phyloP scores from a whole-genome alignment of 2,329 filamentous ascomycete species.

The Aspergillus versicolor region DNA sequence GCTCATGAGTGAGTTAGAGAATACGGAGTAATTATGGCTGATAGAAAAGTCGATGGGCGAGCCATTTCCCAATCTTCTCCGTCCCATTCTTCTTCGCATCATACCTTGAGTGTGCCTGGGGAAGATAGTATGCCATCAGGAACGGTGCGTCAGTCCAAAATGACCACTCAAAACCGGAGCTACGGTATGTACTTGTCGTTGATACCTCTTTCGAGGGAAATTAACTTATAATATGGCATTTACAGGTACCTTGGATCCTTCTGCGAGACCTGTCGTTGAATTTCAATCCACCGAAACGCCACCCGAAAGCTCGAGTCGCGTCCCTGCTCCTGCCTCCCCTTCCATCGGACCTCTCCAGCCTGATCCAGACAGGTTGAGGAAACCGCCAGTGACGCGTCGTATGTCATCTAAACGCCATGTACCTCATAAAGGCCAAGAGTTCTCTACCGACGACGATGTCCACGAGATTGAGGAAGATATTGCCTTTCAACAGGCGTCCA shows the following conservation, averaged over 20 bases:
- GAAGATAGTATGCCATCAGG: slow-evolving; percentile 15
- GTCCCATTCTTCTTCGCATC: slow-evolving; percentile 10
- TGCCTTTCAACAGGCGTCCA: slow-evolving; percentile 41
- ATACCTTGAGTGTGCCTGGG: slow-evolving; percentile 13
- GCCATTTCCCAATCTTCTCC: slow-evolving; percentile 10
- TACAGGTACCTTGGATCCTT: slow-evolving; percentile 33
- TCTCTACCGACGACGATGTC: slow-evolving; percentile 86
- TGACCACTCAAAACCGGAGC: slow-evolving; percentile 23
- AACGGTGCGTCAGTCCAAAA: slow-evolving; percentile 17
- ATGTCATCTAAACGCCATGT: slow-evolving; percentile 69
- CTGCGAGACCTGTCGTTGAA: slow-evolving; percentile 23
- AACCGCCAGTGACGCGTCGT: slow-evolving; percentile 71
- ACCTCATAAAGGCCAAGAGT: slow-evolving; percentile 79
- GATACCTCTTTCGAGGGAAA: not conserved
- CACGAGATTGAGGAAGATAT: slow-evolving; percentile 74
- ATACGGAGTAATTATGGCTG: slow-evolving; percentile 15
- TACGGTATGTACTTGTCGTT: slow-evolving; percentile 26
- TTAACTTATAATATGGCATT: slow-evolving; percentile 2
- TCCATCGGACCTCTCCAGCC: slow-evolving; percentile 38
- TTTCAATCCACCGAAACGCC: slow-evolving; percentile 29
- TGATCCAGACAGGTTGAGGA: slow-evolving; percentile 58
- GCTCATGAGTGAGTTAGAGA: slow-evolving; percentile 2
- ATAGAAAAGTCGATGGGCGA: slow-evolving; percentile 12
- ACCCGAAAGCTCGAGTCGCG: slow-evolving; percentile 29
- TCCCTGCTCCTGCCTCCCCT: slow-evolving; percentile 44